Evolutionary conservation across 129 eudicot species (phyloP).

Genomic region (Gnaphalium uliginosum): DNA sequence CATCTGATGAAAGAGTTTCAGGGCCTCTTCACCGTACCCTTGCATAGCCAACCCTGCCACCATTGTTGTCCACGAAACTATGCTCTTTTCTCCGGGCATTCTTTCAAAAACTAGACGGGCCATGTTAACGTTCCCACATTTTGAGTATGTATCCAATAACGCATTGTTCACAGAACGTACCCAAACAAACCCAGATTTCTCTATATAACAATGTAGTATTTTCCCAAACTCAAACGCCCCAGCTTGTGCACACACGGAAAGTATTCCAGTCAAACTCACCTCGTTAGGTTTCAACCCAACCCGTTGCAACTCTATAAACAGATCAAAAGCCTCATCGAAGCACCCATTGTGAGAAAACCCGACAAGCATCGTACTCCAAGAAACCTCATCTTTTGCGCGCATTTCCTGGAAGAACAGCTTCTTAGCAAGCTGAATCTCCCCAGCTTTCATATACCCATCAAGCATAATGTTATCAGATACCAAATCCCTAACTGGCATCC

Average conservation of each 20-base stretch:
- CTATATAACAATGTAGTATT: conserved; percentile 29
- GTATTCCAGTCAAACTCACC: conserved; percentile 41
- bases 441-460: conserved; percentile 25
- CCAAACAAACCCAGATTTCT: conserved; percentile 37
- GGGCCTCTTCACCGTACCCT: conserved; percentile 41
- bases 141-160: conserved; percentile 38
- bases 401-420: conserved; percentile 22
- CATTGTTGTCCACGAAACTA: conserved; percentile 52
- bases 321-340: conserved; percentile 41
- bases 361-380: conserved; percentile 45
- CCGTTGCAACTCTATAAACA: conserved; percentile 25
- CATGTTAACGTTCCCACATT: conserved; percentile 43
- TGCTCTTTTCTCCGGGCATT: conserved; percentile 38
- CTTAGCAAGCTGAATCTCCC: conserved; percentile 21
- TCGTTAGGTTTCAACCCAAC: conserved; percentile 34
- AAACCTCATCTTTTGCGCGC: conserved; percentile 36
- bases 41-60: conserved; percentile 54
- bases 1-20: conserved; percentile 36
- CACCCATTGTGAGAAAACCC: conserved; percentile 45
- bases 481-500: conserved; percentile 37
- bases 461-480: not conserved
- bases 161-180: conserved; percentile 34
- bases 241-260: conserved; percentile 47
- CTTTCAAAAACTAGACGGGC: conserved; percentile 37
- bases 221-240: conserved; percentile 42